These are phyloP conservation scores for Begonia loranthoides DNA, from an alignment of 306 rosid species.

Conservation along the genomic window DNA sequence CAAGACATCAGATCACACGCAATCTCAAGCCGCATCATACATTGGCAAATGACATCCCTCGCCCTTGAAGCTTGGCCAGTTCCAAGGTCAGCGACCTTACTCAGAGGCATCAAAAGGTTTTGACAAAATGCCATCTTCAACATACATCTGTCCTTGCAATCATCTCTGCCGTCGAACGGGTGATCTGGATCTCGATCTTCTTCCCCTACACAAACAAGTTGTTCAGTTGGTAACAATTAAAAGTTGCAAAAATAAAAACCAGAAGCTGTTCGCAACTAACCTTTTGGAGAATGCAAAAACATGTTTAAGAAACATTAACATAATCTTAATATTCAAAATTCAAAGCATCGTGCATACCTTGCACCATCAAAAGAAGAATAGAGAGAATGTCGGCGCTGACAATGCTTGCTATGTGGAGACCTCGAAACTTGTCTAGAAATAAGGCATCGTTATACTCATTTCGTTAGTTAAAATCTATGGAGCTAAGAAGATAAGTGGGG, in stretches of 20 bases:
- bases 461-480: slow-evolving; percentile 51
- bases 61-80: neutral
- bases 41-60: too few species aligned
- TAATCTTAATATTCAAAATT: slow-evolving; percentile 24
- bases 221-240: slow-evolving; percentile 15
- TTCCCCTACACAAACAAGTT: slow-evolving; percentile 47
- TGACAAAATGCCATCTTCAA: neutral
- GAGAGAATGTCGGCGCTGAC: slow-evolving; percentile 99
- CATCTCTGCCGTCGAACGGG: slow-evolving; percentile 69
- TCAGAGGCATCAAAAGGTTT: neutral
- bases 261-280: slow-evolving; percentile 54
- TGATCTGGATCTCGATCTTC: slow-evolving; percentile 81
- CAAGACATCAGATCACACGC: too few species aligned
- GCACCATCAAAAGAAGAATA: slow-evolving; percentile 78
- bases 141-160: slow-evolving; percentile 5
- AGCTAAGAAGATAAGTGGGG: slow-evolving; percentile 33
- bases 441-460: slow-evolving; percentile 76
- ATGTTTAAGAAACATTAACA: slow-evolving; percentile 52
- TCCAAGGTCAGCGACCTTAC: slow-evolving; percentile 1
- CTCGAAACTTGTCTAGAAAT: slow-evolving; percentile 99
- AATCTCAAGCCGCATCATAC: too few species aligned
- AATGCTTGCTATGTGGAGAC: slow-evolving; percentile 99
- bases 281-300: slow-evolving; percentile 37
- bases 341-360: slow-evolving; percentile 60
- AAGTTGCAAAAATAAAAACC: slow-evolving; percentile 15